Conservation (phyloP, 495 filamentous ascomycete genomes). For the Pseudoneurospora amorphoporcata region DNA sequence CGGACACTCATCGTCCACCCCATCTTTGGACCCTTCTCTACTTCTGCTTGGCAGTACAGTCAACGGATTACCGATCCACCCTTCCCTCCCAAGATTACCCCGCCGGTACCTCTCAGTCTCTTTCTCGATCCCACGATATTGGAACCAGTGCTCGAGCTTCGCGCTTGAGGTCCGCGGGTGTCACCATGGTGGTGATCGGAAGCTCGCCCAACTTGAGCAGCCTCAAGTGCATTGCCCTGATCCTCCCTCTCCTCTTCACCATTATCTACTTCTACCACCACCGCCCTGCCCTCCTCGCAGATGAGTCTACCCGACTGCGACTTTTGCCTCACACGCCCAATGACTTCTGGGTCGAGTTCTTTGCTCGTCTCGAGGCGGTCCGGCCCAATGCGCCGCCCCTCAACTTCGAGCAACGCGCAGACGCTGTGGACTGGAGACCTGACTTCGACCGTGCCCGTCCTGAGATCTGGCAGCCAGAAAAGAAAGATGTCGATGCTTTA, state of each 20-base stretch:
- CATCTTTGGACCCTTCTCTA: neutral
- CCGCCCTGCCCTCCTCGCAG: neutral
- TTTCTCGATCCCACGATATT: neutral
- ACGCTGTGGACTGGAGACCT: conserved; percentile 5
- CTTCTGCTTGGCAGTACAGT: neutral
- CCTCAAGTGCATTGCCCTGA: neutral
- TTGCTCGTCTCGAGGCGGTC: conserved; percentile 5
- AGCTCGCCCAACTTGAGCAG: neutral
- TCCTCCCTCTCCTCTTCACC: conserved; percentile 4
- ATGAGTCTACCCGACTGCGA: neutral
- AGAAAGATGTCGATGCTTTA: neutral
- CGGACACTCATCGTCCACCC: neutral
- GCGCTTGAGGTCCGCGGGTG: neutral
- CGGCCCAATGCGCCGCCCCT: neutral
- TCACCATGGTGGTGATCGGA: neutral
- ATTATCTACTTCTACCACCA: neutral
- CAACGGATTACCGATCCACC: neutral
- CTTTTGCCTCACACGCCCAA: neutral
- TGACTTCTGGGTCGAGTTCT: conserved; percentile 13
- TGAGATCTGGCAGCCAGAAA: neutral
- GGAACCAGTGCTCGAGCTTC: neutral
- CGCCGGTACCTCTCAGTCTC: neutral
- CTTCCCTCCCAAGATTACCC: neutral
- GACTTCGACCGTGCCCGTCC: neutral
- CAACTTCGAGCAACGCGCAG: neutral